Evolutionary conservation across 2,329 filamentous ascomycete genomes (phyloP).

Genomic region (Orbilia javanica): DNA sequence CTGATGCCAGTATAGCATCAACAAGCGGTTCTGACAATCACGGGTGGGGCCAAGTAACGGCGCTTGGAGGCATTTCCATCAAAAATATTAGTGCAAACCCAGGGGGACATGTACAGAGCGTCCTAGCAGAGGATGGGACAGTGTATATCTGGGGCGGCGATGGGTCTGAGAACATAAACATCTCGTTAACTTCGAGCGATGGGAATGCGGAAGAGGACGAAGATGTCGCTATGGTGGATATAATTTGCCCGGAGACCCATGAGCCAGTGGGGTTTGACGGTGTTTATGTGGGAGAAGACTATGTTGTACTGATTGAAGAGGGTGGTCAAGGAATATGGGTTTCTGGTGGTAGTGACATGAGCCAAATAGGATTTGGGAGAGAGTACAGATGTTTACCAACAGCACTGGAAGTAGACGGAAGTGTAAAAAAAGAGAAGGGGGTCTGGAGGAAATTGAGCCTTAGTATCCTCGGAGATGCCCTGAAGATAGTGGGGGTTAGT

Average conservation of each 20-base stretch:
- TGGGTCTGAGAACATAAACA: constrained; percentile 45
- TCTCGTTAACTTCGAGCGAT: neutral
- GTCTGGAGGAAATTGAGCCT: constrained; percentile 15
- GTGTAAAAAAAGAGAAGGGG: neutral
- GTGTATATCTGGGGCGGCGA: constrained; percentile 51
- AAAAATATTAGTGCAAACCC: constrained; percentile 12
- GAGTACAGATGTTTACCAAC: constrained; percentile 38
- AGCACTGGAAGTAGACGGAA: constrained; percentile 24
- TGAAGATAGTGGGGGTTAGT: constrained; percentile 3
- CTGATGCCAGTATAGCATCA: neutral
- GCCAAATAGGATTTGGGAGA: constrained; percentile 38
- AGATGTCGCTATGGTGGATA: constrained; percentile 39
- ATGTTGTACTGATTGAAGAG: constrained; percentile 28
- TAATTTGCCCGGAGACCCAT: neutral
- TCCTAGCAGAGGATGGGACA: constrained; percentile 27
- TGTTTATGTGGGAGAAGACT: constrained; percentile 31
- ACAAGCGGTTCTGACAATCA: neutral
- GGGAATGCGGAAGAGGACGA: constrained; percentile 3
- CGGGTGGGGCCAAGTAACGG: constrained; percentile 46
- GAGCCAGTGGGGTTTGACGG: constrained; percentile 33
- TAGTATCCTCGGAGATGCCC: neutral
- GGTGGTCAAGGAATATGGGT: constrained; percentile 17
- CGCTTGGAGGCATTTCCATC: constrained; percentile 31
- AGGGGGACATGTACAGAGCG: constrained; percentile 37
- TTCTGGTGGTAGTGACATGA: constrained; percentile 44